Base-by-base conservation (phyloP, 495 filamentous ascomycete species). In the Talaromyces stipitatus region DNA sequence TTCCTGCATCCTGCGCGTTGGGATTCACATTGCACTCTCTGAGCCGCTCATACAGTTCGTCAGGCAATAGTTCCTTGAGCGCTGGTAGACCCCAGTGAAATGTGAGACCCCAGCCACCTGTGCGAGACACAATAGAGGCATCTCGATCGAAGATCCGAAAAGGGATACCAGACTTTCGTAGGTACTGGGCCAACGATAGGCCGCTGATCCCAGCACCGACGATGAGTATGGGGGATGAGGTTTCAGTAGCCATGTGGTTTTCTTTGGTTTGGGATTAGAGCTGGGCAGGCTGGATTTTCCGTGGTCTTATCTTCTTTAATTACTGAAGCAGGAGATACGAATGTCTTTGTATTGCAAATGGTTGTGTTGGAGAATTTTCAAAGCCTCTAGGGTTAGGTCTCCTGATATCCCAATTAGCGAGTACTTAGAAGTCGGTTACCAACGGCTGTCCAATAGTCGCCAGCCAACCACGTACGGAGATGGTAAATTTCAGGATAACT, bases 161-260 rank as follows among this genome's bases (percentile, higher is more conserved):
- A 0, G 72, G 62, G n/a, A 80, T 63, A 14, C 56, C 48, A n/a
- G 61, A 60, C 45, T 75, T 76, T 51, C 74, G 73, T 29, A 85
- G 77, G 32, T 74, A 74, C 58, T 87, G 83, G 3, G 82, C 84
- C 11, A 87, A 70, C 4, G 79, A 69, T 9, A 85, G 73, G 36
- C 83, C 82, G 23, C 78, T 80, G 57, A 86, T 74, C 18, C 83
- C 83, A 14, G 77, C 83, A 2, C 83, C 83, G 57, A 82, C 68
- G 64, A 86, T 82, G 46, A 86, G 59, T 18, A 85, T 66, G 24
- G 67, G 66, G 20, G 30, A 26, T 14, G 14, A 9, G 16, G 27
- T 51, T 51, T 51, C 48, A 11, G 48, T 18, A 24, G 20, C 45
- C 45, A 48, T 48, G 45, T 47, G 45, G n/a, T 47, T 26, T 18